A percentile compares a stretch with the other conserved stretches of the same genome.
phyloP scores from a whole-genome alignment of 176 grass and related monocot species.

The Aegilops longissima region DNA sequence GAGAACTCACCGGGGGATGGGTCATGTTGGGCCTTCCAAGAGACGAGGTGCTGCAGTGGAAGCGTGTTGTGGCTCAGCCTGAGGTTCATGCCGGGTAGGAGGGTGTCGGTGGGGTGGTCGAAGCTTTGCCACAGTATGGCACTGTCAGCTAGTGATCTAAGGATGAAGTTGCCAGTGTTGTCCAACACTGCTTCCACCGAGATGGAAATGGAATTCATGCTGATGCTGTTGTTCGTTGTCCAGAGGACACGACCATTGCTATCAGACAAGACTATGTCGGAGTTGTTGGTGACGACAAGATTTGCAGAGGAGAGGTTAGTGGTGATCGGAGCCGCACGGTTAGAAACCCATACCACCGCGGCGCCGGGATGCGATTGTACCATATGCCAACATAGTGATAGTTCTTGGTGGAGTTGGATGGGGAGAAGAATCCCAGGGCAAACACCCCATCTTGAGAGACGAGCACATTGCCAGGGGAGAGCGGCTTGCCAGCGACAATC shows the following conservation, averaged over 20 bases:
- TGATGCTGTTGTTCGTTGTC: slow-evolving; percentile 26
- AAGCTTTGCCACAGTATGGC: slow-evolving; percentile 59
- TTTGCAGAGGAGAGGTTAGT: slow-evolving; percentile 16
- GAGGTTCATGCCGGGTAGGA: slow-evolving; percentile 53
- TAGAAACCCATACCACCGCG: slow-evolving; percentile 49
- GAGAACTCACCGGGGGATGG: slow-evolving; percentile 47
- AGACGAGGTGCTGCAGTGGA: slow-evolving; percentile 18
- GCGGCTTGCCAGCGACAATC: slow-evolving; percentile 25
- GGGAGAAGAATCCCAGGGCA: slow-evolving; percentile 55
- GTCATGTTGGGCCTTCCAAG: slow-evolving; percentile 36
- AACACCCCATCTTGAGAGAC: slow-evolving; percentile 47
- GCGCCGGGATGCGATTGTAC: slow-evolving; percentile 41
- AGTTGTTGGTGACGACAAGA: slow-evolving; percentile 10
- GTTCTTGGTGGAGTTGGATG: slow-evolving; percentile 12
- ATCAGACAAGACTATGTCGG: slow-evolving; percentile 21
- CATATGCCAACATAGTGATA: slow-evolving; percentile 47
- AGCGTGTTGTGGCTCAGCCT: slow-evolving; percentile 32
- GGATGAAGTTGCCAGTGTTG: slow-evolving; percentile 39
- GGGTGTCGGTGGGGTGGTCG: slow-evolving; percentile 41
- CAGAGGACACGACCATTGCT: slow-evolving; percentile 22
- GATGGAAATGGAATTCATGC: background rate
- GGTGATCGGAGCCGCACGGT: slow-evolving; percentile 39
- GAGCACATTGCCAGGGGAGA: slow-evolving; percentile 19
- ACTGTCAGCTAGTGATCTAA: background rate
- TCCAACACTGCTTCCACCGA: slow-evolving; percentile 25